Evolutionary conservation across 1,139 yeast species (phyloP).

Genomic region (Candida dubliniensis): DNA sequence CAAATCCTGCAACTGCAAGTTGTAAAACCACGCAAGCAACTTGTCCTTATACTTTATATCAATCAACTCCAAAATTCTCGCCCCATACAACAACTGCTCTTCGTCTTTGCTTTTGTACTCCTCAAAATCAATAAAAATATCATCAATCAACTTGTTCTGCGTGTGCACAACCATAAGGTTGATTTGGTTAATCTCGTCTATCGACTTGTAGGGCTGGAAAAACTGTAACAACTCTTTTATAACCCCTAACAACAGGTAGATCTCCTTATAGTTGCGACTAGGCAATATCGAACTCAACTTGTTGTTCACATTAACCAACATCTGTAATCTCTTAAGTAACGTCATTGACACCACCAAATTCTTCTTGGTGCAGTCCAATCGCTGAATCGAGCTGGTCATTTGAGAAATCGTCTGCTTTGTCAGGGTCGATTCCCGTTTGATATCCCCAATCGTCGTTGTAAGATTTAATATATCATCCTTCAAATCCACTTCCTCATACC

Average conservation of each 20-base stretch:
- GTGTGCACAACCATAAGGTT: slow-evolving; percentile 63
- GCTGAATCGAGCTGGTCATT: slow-evolving; percentile 77
- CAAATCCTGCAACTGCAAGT: slow-evolving; percentile 70
- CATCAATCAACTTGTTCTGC: slow-evolving; percentile 67
- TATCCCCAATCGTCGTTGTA: slow-evolving; percentile 10
- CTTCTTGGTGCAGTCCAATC: slow-evolving; percentile 76
- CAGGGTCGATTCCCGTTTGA: slow-evolving; percentile 28
- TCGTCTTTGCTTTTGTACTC: slow-evolving; percentile 26
- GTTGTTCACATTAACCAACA: slow-evolving; percentile 77
- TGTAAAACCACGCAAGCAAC: slow-evolving; percentile 73
- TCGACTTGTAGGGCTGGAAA: slow-evolving; percentile 80
- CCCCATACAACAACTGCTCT: slow-evolving; percentile 53
- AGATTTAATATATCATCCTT: slow-evolving; percentile 9
- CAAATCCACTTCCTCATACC: slow-evolving; percentile 6
- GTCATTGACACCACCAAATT: slow-evolving; percentile 85
- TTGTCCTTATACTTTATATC: slow-evolving; percentile 62
- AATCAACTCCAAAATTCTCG: slow-evolving; percentile 68
- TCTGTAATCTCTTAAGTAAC: slow-evolving; percentile 80
- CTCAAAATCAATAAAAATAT: slow-evolving; percentile 75
- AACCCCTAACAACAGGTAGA: slow-evolving; percentile 68
- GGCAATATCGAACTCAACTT: slow-evolving; percentile 53
- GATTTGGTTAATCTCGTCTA: slow-evolving; percentile 74
- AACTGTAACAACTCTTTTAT: slow-evolving; percentile 75
- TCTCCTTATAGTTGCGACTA: slow-evolving; percentile 58
- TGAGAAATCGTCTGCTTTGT: slow-evolving; percentile 65